Evolutionary conservation across 2,329 filamentous ascomycete species (phyloP), one percentile per base, ranked within the genome.

Genomic region (Colletotrichum sublineola): DNA sequence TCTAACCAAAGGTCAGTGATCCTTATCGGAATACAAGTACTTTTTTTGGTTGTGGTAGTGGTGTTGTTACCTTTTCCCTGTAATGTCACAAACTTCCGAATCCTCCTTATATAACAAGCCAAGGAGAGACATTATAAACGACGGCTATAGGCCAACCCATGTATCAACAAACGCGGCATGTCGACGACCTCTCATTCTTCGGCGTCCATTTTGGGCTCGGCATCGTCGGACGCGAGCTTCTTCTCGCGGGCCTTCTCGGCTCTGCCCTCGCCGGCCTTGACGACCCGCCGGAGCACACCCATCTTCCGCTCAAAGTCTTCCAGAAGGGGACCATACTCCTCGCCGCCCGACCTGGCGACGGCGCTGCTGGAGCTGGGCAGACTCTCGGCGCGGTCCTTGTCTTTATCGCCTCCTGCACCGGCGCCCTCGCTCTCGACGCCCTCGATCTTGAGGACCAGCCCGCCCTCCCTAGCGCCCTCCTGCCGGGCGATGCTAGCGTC

Each of bases 371-470:
- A 80, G 29, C 73, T 79, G 18, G 57, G 74, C 33, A 52, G n/a
- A 40, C 67, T 71, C 36, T 56, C 63, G 3, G 58, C 46, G 44
- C 58, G 52, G 31, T 70, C 74, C 20, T 58, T 71, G 11, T 72
- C 69, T 7, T 12, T 63, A 2, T 48, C 67, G 15, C 61, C 63
- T 52, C 66, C 70, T 58, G 76, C 77, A 42, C 78, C 77, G 2
- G 78, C 71, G 2, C 78, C 77, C 50, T 79, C 77, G 70, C 79
- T 75, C 68, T 82, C 79, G 76, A 87, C 73, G 78, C 91, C 92
- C 71, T 92, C 87, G 64, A 94, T 87, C 70, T 84, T 85, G 57
- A 93, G 80, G 87, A 93, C 91, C 74, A 92, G 79, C 66, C 72
- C 74, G 57, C 74, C 73, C 50, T 71, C 75, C 72, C 68, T 58